Evolutionary conservation across 2,329 filamentous ascomycete genomes (phyloP), one percentile per base, ranked within the genome.

Genomic region (Colletotrichum orchidophilum): DNA sequence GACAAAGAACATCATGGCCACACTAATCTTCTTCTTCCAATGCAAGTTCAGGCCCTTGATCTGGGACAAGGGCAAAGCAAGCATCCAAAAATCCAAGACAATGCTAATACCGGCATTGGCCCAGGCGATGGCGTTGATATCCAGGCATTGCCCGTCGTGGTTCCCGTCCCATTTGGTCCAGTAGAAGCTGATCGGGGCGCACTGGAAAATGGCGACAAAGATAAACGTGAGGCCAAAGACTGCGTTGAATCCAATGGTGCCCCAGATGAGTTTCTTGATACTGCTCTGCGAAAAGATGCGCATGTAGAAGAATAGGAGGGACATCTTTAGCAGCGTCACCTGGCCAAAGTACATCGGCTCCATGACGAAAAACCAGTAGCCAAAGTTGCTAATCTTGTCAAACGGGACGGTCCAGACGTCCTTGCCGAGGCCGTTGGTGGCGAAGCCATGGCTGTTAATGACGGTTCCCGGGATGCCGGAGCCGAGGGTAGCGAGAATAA

Each of bases 221-320:
- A 83, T 64, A 46, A 86, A 88, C 3, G 77, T 73, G 18, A 84
- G 3, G 2, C 84, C 84, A 63, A 81, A 85, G 1, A 82, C 9
- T 5, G 76, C 49, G 54, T 81, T 82, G 64, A 86, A 80, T 4
- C 74, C 73, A 42, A 87, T 74, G 0, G 85, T 85, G n/a, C 71
- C 80, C 78, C 81, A 83, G 6, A 88, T 78, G 13, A 85, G 57
- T 6, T 77, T 78, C 15, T 81, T 81, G 50, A 54, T 39, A 11
- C 58, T 67, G 0, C 63, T 70, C 0, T 77, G 75, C 0, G 86
- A 86, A 72, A 90, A 90, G 66, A 90, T 85, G 63, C 86, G 83
- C 5, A 87, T 78, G 74, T 88, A 90, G 77, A 90, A 88, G 74
- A 86, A 81, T 1, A 90, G 78, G 27, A 90, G 80, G 0, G 87